These are phyloP conservation scores for Voacanga thouarsii DNA, from an alignment of 257 asterid genomes.

Conservation along the genomic window DNA sequence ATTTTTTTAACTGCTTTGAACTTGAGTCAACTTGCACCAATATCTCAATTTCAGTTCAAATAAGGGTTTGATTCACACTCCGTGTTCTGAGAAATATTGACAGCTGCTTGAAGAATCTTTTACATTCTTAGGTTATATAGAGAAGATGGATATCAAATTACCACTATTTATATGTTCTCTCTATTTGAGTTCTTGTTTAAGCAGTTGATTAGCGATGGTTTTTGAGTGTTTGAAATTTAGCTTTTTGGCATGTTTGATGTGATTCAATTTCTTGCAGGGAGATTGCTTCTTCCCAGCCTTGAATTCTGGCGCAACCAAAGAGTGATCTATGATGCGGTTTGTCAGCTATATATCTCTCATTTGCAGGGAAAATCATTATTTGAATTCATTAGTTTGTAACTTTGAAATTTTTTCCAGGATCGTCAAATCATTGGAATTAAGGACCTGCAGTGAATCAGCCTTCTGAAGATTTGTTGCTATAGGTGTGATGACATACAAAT, in stretches of 20 bases:
- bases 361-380: neutral
- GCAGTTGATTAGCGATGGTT: neutral
- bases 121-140: neutral
- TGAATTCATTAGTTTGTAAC: neutral
- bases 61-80: neutral
- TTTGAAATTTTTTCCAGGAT: constrained; percentile 40
- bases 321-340: constrained; percentile 53
- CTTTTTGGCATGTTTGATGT: neutral
- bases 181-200: neutral
- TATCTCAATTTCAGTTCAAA: neutral
- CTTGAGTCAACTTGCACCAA: neutral
- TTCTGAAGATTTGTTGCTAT: constrained; percentile 25
- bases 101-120: neutral
- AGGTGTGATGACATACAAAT: constrained; percentile 1
- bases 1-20: neutral
- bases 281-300: constrained; percentile 60
- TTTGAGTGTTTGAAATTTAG: neutral
- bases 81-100: neutral
- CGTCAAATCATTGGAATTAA: constrained; percentile 40
- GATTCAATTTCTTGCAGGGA: constrained; percentile 44
- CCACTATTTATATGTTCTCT: neutral
- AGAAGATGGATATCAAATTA: neutral
- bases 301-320: constrained; percentile 77
- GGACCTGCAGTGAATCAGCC: constrained; percentile 26
- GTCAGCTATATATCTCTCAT: constrained; percentile 15